Base-by-base conservation (phyloP, 345 rosid genomes). In the Hibiscus syriacus region DNA sequence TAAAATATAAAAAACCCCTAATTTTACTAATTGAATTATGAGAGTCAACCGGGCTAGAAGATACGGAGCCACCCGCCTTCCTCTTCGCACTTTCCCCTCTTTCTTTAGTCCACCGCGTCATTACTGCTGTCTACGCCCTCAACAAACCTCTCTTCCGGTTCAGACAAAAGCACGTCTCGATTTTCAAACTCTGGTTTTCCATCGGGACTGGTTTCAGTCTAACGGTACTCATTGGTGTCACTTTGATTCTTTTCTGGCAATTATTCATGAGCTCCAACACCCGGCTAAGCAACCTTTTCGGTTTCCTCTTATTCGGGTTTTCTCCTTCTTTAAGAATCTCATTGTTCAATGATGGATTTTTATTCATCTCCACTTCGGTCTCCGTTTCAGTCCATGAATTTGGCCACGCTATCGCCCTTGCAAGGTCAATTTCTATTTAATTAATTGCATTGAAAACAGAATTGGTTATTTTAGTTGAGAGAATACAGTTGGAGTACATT, bases 321-420 rank as follows among this genome's bases (percentile, higher is more conserved):
- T 77, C 84, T 7, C 78, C 82, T 6, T 70, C 65, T 52, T 16
- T 1, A 69, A 82, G 86, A 66, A 30, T 87, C 10, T 90, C 98
- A 17, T 67, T 83, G 5, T 74, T 74, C 0, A 86, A 86, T 63
- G 79, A 84, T 23, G 80, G 69, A 29, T 74, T 79, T 55, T 70
- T 93, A 6, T 23, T 87, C 3, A 5, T 82, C 65, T 83, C 96
- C 8, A 86, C 96, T 68, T 70, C 81, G 68, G 59, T 94, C n/a
- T 84, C 99, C 17, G 95, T 94, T 34, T 79, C 79, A 16, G 73
- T 81, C 30, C 99, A 89, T 77, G 97, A 94, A 76, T 70, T 91
- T 14, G 99, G 99, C 16, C 99, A 94, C 66, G 96, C 97, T 55
- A 54, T 88, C 49, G 87, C 96, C 63, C 97, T 97, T 72, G 90